phyloP scores from a whole-genome alignment of 108 stramenopile genomes.

The Epithemia pelagica region DNA sequence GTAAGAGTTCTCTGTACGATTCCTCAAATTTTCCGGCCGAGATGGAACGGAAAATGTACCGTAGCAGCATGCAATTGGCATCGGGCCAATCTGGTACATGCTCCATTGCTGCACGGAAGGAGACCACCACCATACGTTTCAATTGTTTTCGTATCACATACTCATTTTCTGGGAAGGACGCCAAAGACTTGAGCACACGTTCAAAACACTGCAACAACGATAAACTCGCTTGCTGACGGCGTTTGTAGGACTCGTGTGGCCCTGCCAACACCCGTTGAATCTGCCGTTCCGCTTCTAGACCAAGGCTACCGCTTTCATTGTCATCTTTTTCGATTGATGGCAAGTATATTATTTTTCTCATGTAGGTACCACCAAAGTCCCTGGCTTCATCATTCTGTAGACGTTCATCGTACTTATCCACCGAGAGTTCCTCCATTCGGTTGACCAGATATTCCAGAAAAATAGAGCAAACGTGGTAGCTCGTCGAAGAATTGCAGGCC shows the following conservation, averaged over 20 bases:
- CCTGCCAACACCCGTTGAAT: background rate
- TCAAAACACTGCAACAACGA: conserved; percentile 45
- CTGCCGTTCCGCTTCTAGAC: background rate
- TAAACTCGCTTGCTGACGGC: conserved; percentile 16
- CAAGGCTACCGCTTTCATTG: background rate
- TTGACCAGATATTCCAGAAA: conserved; percentile 68
- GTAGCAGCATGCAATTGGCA: conserved; percentile 74
- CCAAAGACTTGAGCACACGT: conserved; percentile 74
- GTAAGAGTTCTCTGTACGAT: conserved; percentile 76
- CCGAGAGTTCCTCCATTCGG: conserved; percentile 47
- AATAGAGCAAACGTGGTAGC: conserved; percentile 71
- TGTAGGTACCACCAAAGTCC: background rate
- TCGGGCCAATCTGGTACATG: conserved; percentile 41
- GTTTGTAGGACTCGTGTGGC: conserved; percentile 9
- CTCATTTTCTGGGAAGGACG: conserved; percentile 85
- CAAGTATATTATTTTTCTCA: background rate
- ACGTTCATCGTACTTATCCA: background rate
- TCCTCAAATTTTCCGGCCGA: conserved; percentile 91
- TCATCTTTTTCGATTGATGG: background rate
- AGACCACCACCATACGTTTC: conserved; percentile 57
- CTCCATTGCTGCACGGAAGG: conserved; percentile 61
- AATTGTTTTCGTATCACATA: conserved; percentile 76
- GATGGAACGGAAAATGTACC: conserved; percentile 82
- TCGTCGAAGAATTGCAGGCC: conserved; percentile 50
- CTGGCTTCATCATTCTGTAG: background rate